Evolutionary conservation across 768 basidiomycete species (phyloP).

Genomic region (Rubroboletus pulcherrimus): DNA sequence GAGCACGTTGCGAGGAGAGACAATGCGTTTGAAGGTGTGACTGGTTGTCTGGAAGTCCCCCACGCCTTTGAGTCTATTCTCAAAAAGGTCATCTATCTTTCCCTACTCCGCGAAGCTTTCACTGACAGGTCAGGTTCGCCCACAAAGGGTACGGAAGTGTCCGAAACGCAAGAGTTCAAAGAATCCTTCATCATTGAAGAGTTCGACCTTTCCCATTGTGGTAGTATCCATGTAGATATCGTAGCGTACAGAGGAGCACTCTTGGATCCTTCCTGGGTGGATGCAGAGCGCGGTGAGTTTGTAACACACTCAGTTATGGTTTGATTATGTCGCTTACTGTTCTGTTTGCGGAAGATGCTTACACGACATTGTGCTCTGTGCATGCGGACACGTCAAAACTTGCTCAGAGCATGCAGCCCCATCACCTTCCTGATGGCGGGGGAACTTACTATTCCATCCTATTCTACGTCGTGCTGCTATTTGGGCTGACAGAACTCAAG

Average conservation of each 20-base stretch:
- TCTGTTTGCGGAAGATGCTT: neutral
- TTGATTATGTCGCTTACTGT: neutral
- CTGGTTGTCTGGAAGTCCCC: conserved; percentile 8
- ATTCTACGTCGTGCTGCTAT: conserved; percentile 41
- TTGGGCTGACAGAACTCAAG: conserved; percentile 51
- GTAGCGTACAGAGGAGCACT: conserved; percentile 10
- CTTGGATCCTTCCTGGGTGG: conserved; percentile 6
- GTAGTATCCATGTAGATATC: conserved; percentile 15
- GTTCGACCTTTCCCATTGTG: conserved; percentile 12
- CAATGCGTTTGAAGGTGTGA: conserved; percentile 7
- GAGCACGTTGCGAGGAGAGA: conserved; percentile 6
- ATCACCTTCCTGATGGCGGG: conserved; percentile 6
- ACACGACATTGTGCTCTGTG: conserved; percentile 10
- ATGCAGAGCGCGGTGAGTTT: conserved; percentile 7
- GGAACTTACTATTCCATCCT: conserved; percentile 13
- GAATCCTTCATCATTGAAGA: conserved; percentile 12
- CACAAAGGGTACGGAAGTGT: conserved; percentile 9
- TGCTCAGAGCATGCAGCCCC: conserved; percentile 5
- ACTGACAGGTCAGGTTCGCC: neutral
- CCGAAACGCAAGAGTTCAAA: conserved; percentile 15
- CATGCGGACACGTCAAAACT: conserved; percentile 14
- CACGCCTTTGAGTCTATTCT: conserved; percentile 10
- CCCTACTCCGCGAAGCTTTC: neutral
- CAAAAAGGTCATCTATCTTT: neutral
- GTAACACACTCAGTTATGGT: neutral